A percentile compares a stretch with the other conserved stretches of the same genome.
These are phyloP conservation scores for Solanum gandarillasii DNA, from an alignment of 257 asterid genomes.

Conservation along the genomic window DNA sequence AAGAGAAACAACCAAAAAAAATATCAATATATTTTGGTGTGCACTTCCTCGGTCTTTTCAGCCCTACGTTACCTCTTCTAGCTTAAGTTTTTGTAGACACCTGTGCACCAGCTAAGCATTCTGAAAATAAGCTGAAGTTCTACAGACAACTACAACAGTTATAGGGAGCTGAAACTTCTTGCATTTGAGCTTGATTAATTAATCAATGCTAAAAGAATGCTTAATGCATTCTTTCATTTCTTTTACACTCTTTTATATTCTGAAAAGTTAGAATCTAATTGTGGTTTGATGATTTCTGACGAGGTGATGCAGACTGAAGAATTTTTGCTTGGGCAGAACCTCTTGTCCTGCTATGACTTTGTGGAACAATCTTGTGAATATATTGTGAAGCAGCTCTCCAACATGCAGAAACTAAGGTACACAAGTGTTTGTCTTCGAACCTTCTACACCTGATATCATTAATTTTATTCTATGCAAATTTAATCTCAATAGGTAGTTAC, in stretches of 20 bases:
- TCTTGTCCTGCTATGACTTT: constrained; percentile 62
- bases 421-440: neutral
- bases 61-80: neutral
- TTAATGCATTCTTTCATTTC: neutral
- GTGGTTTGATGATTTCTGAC: constrained; percentile 7
- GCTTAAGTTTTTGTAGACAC: neutral
- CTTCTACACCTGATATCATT: neutral
- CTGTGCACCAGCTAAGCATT: neutral
- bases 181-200: neutral
- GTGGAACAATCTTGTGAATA: constrained; percentile 63
- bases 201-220: neutral
- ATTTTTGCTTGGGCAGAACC: constrained; percentile 62
- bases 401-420: constrained; percentile 87
- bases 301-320: constrained; percentile 75
- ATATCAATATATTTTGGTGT: neutral
- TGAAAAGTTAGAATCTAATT: neutral
- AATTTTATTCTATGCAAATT: neutral
- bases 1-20: neutral
- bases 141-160: neutral
- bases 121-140: neutral
- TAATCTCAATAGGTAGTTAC: neutral
- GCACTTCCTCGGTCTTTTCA: neutral
- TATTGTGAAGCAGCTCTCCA: constrained; percentile 52
- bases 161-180: neutral
- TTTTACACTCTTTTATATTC: neutral